Percentiles rank a stretch among this genome's conserved stretches.
These are phyloP conservation scores for Coemansia sp. DNA, from an alignment of 192 early-diverging fungal species.

Conservation along the genomic window DNA sequence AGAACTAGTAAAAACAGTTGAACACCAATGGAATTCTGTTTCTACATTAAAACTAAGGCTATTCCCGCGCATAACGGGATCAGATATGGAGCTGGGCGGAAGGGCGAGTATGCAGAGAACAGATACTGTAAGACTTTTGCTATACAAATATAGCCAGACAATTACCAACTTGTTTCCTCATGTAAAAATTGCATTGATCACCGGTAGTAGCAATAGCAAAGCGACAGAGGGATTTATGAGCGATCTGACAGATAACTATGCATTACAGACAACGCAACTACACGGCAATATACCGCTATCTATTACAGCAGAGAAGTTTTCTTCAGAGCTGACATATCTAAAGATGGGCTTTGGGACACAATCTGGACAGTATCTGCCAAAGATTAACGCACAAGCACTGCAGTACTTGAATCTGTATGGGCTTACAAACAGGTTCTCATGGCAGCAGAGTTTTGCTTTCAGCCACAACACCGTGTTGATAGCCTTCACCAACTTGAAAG, in stretches of 20 bases:
- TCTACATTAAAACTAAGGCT: neutral
- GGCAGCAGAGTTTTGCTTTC: neutral
- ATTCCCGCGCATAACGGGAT: neutral
- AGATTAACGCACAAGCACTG: neutral
- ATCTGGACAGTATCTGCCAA: neutral
- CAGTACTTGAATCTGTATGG: neutral
- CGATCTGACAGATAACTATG: neutral
- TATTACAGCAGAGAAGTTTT: neutral
- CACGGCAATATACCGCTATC: neutral
- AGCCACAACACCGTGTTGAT: neutral
- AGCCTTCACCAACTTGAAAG: neutral
- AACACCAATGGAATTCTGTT: neutral
- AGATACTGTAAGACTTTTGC: neutral
- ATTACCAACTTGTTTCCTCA: neutral
- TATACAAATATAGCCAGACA: neutral
- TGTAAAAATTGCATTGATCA: neutral
- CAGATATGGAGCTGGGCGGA: neutral
- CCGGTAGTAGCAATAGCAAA: neutral
- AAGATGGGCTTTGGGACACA: neutral
- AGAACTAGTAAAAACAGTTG: neutral
- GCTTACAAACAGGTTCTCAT: neutral
- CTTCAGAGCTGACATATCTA: neutral
- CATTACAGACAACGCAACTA: neutral
- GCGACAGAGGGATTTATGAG: neutral
- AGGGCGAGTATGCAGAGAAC: neutral